Conservation (phyloP, 176 grass and related monocot species). For the Oryza longistaminata region DNA sequence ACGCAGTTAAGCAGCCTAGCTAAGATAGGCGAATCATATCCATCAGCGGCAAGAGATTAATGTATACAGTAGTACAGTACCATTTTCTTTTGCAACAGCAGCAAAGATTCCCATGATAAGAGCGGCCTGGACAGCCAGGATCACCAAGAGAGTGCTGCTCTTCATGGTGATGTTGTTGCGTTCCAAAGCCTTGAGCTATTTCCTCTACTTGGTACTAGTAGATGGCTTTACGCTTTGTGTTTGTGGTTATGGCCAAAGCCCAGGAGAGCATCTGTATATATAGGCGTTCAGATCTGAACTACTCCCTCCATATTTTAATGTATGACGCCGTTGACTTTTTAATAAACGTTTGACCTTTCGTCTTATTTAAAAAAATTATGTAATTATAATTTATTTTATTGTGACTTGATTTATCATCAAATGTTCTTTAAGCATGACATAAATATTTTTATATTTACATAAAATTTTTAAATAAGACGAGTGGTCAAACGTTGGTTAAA, state of each 20-base stretch:
- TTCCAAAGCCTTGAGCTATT: neutral
- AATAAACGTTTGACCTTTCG: too few relatives aligned
- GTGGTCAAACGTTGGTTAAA: too few relatives aligned
- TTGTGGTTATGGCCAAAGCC: neutral
- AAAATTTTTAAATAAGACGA: too few relatives aligned
- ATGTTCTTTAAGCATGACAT: too few relatives aligned
- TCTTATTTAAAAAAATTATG: too few relatives aligned
- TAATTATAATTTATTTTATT: too few relatives aligned
- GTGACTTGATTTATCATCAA: too few relatives aligned
- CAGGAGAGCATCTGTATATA: neutral
- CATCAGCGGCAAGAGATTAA: neutral
- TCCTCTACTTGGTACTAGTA: neutral
- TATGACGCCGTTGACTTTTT: too few relatives aligned
- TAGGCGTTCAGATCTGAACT: slow-evolving; percentile 5
- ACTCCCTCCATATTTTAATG: too few relatives aligned
- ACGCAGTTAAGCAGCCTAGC: too few relatives aligned
- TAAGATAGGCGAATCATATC: too few relatives aligned
- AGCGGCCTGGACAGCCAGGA: slow-evolving; percentile 22
- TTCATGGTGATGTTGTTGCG: slow-evolving; percentile 16
- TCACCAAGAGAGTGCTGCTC: slow-evolving; percentile 20
- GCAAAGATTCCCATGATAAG: slow-evolving; percentile 36
- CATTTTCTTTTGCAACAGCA: slow-evolving; percentile 29
- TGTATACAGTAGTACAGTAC: neutral
- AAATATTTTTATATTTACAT: too few relatives aligned
- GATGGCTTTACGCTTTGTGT: neutral